Percentiles rank a stretch among this genome's conserved stretches.
Conservation (phyloP, 345 rosid genomes). For the Physaria fendleri region DNA sequence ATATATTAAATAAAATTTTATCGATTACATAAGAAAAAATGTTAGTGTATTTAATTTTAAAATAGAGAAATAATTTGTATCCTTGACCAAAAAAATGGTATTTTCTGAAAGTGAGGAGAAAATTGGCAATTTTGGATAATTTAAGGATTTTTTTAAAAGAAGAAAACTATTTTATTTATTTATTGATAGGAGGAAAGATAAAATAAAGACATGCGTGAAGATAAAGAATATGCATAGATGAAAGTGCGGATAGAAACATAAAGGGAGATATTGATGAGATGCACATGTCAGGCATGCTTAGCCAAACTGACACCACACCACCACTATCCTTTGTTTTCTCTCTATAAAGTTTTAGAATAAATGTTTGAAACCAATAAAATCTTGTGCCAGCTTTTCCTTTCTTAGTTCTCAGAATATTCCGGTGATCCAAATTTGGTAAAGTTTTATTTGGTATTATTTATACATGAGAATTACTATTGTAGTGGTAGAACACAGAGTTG, state of each 20-base stretch:
- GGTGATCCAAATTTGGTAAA: background rate
- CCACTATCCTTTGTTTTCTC: conserved; percentile 41
- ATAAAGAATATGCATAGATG: conserved; percentile 26
- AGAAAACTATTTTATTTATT: too few relatives aligned
- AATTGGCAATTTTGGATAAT: too few relatives aligned
- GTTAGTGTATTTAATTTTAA: too few relatives aligned
- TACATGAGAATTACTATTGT: background rate
- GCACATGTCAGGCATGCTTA: conserved; percentile 40
- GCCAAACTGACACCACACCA: conserved; percentile 55
- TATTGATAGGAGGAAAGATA: background rate
- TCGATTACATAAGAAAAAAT: too few relatives aligned
- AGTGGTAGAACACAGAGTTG: too few relatives aligned
- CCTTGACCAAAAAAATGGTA: too few relatives aligned
- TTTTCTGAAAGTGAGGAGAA: too few relatives aligned
- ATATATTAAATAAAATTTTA: too few relatives aligned
- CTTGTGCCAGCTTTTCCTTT: conserved; percentile 25
- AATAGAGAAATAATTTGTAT: too few relatives aligned
- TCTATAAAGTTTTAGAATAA: conserved; percentile 20
- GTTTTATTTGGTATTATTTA: background rate
- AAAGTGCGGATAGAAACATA: conserved; percentile 33
- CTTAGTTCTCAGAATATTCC: conserved; percentile 6
- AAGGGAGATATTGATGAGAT: conserved; percentile 29
- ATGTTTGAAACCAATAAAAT: conserved; percentile 22
- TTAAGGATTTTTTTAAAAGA: too few relatives aligned
- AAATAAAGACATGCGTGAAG: conserved; percentile 29